Evolutionary conservation across 768 basidiomycete genomes (phyloP), one percentile per base, ranked within the genome.

Genomic region (Xerocomus potaroensis): DNA sequence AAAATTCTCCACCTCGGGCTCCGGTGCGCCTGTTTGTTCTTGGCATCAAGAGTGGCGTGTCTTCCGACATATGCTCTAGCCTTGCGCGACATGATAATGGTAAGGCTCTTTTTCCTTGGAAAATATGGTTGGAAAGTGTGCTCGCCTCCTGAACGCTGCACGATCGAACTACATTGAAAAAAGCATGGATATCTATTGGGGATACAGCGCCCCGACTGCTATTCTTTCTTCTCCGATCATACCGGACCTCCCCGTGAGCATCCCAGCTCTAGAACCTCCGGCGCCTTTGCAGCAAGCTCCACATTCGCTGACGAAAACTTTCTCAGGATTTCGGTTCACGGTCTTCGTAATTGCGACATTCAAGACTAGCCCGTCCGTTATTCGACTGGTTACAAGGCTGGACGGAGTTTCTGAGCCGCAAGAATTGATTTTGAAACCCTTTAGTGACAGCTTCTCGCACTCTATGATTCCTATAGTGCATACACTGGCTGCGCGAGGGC

Each of bases 41-140:
- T 2, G 82, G 82, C 1, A 80, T 84, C 11, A 82, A 83, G 11
- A 41, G 64, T 19, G 53, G 50, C 0, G 72, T 75, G 3, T 81
- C 80, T 3, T 76, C 69, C 4, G 75, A 69, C 0, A 68, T 77
- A 53, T 79, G 78, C 53, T 71, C 78, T 49, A 62, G 71, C 4
- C 74, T 84, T n/a, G 80, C 83, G 1, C 60, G 66, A 15, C 69
- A 68, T 1, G 83, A 83, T 2, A 69, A 75, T 9, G 83, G 83
- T 14, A 63, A 69, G 22, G 73, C 60, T 41, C 61, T 79, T 0
- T 74, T 76, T 59, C 69, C 4, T 59, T 69, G 8, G 78, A 78
- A 43, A 65, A 67, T 16, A 78, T 83, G 14, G 47, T 67, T 4
- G 71, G 60, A 5, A 81, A 80, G 55, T 76, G 75, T 41, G 67